phyloP scores from a whole-genome alignment of 805 yeast genomes.

The Saccharomyces mikatae region DNA sequence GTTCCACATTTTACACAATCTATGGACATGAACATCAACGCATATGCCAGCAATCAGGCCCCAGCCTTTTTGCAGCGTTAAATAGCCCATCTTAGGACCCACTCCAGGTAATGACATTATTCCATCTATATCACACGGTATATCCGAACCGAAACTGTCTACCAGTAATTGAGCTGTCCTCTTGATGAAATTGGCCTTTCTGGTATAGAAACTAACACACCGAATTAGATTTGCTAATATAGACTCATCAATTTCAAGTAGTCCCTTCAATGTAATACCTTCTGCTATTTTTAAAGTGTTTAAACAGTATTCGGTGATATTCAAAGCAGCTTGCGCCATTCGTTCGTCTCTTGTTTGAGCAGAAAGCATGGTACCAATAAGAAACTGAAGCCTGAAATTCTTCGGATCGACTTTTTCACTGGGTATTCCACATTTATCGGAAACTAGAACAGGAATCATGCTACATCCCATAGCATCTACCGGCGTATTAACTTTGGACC shows the following conservation, averaged over 20 bases:
- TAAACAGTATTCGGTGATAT: constrained; percentile 44
- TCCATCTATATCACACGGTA: constrained; percentile 63
- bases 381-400: constrained; percentile 58
- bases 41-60: constrained; percentile 72
- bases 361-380: constrained; percentile 77
- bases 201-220: constrained; percentile 79
- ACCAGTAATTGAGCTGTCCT: constrained; percentile 47
- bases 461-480: constrained; percentile 89
- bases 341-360: constrained; percentile 89
- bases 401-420: constrained; percentile 25
- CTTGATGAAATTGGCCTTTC: constrained; percentile 68
- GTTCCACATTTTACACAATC: constrained; percentile 70
- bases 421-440: constrained; percentile 21
- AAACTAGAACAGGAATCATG: constrained; percentile 37
- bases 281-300: constrained; percentile 32
- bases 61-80: constrained; percentile 81
- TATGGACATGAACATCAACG: constrained; percentile 83
- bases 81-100: constrained; percentile 90
- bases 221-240: constrained; percentile 59
- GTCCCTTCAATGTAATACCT: constrained; percentile 53
- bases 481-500: constrained; percentile 62
- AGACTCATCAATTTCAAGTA: constrained; percentile 41
- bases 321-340: constrained; percentile 63
- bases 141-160: constrained; percentile 50
- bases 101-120: constrained; percentile 76